Evolutionary conservation across 148 eudicot genomes (phyloP).

Genomic region (Camellia lanceoleosa): DNA sequence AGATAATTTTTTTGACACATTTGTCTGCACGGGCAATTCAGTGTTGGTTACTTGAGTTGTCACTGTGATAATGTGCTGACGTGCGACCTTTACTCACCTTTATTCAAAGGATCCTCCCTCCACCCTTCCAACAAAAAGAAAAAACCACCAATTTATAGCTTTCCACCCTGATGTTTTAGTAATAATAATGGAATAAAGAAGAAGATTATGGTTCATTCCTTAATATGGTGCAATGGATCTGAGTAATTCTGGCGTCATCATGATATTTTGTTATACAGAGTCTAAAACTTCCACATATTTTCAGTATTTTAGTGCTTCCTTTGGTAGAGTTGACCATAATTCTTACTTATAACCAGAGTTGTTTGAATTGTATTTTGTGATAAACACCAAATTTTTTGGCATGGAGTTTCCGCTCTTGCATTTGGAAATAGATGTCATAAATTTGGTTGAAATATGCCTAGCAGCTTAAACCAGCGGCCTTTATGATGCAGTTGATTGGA

Average conservation of each 20-base stretch:
- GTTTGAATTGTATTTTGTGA: background rate
- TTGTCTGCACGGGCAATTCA: background rate
- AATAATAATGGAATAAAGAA: background rate
- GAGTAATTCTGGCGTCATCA: background rate
- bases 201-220: background rate
- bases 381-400: too few species aligned
- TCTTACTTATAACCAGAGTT: background rate
- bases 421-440: too few species aligned
- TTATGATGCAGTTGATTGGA: too few species aligned
- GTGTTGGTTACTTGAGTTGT: conserved; percentile 15
- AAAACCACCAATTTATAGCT: background rate
- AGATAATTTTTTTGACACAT: conserved; percentile 1
- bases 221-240: background rate
- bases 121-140: background rate
- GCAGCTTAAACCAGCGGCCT: too few species aligned
- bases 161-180: conserved; percentile 6
- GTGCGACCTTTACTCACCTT: conserved; percentile 2
- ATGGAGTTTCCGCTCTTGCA: too few species aligned
- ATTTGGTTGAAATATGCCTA: too few species aligned
- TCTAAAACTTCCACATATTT: too few species aligned
- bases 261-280: background rate
- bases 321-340: too few species aligned
- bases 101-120: background rate
- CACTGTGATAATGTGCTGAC: background rate
- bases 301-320: too few species aligned